Conservation (phyloP, 1,284 basidiomycete species). For the Ceratobasidium sp. region DNA sequence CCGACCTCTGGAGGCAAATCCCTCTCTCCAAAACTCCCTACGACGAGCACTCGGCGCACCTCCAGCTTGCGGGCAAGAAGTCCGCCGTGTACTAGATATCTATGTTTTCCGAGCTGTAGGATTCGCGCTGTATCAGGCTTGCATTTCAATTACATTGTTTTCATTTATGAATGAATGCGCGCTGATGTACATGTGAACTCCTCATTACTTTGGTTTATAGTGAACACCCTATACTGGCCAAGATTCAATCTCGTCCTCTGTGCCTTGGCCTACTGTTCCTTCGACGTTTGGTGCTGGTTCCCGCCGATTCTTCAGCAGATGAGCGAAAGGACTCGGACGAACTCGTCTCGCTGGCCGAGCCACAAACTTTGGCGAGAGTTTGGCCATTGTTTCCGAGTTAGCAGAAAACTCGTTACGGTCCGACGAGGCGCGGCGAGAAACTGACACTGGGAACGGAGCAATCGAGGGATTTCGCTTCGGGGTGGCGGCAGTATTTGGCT, state of each 20-base stretch:
- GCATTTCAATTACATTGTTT: slow-evolving; percentile 42
- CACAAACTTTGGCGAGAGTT: slow-evolving; percentile 31
- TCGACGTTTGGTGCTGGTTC: background rate
- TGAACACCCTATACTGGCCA: slow-evolving; percentile 10
- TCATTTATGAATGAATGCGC: slow-evolving; percentile 14
- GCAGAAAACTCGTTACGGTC: background rate
- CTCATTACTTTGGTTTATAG: background rate
- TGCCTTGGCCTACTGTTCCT: background rate
- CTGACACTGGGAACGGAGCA: background rate
- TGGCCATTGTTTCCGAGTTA: background rate
- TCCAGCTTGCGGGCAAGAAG: slow-evolving; percentile 84
- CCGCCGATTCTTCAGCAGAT: slow-evolving; percentile 12
- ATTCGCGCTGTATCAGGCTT: slow-evolving; percentile 36
- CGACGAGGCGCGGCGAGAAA: background rate
- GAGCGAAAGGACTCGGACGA: slow-evolving; percentile 29
- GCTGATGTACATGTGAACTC: background rate
- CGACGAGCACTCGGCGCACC: slow-evolving; percentile 93
- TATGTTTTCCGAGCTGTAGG: slow-evolving; percentile 40
- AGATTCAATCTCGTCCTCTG: slow-evolving; percentile 32
- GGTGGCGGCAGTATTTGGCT: background rate
- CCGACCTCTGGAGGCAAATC: slow-evolving; percentile 97
- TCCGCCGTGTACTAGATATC: slow-evolving; percentile 74
- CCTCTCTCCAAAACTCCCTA: slow-evolving; percentile 88
- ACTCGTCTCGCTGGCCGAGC: background rate
- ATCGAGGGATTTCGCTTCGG: background rate